phyloP scores from a whole-genome alignment of 2,329 filamentous ascomycete genomes.

The Pyrenophora teres region DNA sequence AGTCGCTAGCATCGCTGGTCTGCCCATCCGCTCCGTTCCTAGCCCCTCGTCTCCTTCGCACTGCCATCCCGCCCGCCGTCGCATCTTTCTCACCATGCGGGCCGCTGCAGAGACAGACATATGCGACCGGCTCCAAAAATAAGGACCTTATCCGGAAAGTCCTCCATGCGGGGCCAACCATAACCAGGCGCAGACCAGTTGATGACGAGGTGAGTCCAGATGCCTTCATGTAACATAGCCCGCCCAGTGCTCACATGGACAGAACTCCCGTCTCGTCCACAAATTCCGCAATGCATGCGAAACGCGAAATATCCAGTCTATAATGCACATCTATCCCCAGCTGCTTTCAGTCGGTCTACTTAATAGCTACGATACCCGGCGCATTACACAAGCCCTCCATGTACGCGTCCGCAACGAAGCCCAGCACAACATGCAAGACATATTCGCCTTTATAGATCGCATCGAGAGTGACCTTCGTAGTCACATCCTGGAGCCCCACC shows the following conservation, averaged over 20 bases:
- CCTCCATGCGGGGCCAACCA: too few relatives aligned
- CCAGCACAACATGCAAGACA: slow-evolving; percentile 7
- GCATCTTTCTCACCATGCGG: slow-evolving; percentile 8
- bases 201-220: neutral
- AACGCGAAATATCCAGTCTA: slow-evolving; percentile 15
- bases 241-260: neutral
- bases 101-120: slow-evolving; percentile 13
- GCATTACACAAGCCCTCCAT: slow-evolving; percentile 47
- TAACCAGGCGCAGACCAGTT: too few relatives aligned
- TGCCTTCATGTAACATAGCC: neutral
- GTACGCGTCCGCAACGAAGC: slow-evolving; percentile 32
- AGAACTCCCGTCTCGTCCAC: slow-evolving; percentile 7
- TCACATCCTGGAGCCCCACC: slow-evolving; percentile 43
- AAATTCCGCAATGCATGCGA: slow-evolving; percentile 27
- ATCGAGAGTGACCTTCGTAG: slow-evolving; percentile 49
- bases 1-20: slow-evolving; percentile 36
- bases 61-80: slow-evolving; percentile 13
- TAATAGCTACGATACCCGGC: slow-evolving; percentile 28
- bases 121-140: slow-evolving; percentile 20
- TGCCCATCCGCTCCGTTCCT: slow-evolving; percentile 46
- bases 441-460: slow-evolving; percentile 41
- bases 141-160: slow-evolving; percentile 5
- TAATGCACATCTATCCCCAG: slow-evolving; percentile 38
- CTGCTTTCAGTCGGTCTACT: slow-evolving; percentile 21
- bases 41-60: slow-evolving; percentile 36